These are phyloP conservation scores for Hordeum pubiflorum DNA, from an alignment of 202 grass and related monocot species.

Conservation along the genomic window DNA sequence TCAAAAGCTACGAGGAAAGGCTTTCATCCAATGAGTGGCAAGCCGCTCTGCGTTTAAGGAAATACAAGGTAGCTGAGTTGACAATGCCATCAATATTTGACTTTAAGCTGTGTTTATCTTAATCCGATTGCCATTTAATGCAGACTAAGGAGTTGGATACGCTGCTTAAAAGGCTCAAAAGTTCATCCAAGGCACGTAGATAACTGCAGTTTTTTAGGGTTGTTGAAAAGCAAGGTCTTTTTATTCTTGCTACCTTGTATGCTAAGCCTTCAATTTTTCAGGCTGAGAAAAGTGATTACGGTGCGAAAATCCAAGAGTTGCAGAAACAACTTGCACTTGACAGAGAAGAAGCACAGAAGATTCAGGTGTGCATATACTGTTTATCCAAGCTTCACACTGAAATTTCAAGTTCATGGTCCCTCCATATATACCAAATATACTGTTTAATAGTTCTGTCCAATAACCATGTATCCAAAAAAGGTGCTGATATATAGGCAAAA, in stretches of 20 bases:
- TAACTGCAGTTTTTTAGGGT: not conserved
- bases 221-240: not conserved
- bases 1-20: slow-evolving; percentile 92
- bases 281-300: slow-evolving; percentile 86
- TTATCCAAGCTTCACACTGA: slow-evolving; percentile 1
- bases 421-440: not conserved
- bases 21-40: slow-evolving; percentile 91
- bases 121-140: slow-evolving; percentile 26
- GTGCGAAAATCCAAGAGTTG: slow-evolving; percentile 84
- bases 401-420: not conserved
- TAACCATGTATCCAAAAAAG: not conserved
- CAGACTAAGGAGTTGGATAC: slow-evolving; percentile 86
- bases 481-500: not conserved
- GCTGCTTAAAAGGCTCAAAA: slow-evolving; percentile 74
- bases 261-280: slow-evolving; percentile 29
- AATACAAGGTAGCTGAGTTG: slow-evolving; percentile 55
- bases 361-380: slow-evolving; percentile 48
- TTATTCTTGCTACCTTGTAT: slow-evolving; percentile 20
- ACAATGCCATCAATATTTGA: slow-evolving; percentile 9
- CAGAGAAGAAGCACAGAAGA: slow-evolving; percentile 86
- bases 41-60: slow-evolving; percentile 77
- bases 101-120: slow-evolving; percentile 19
- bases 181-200: slow-evolving; percentile 68
- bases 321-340: slow-evolving; percentile 92
- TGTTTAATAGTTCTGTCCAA: not conserved